phyloP scores from a whole-genome alignment of 2,329 filamentous ascomycete genomes.

The Metarhizium brunneum region DNA sequence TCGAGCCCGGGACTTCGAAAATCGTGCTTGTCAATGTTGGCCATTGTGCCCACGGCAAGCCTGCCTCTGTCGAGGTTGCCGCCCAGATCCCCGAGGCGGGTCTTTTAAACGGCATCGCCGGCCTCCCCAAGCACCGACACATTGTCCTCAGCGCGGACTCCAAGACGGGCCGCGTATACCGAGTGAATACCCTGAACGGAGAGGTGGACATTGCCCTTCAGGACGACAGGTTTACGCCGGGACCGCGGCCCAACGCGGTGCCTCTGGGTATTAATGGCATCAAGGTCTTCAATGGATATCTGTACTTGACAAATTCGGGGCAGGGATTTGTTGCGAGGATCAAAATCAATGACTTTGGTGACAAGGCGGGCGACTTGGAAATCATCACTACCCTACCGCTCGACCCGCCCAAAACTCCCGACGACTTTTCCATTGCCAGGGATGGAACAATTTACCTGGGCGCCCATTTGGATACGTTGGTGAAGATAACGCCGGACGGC shows the following conservation, averaged over 20 bases:
- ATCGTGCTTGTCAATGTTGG: slow-evolving; percentile 8
- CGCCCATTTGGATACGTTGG: slow-evolving; percentile 1
- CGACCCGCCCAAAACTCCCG: slow-evolving; percentile 3
- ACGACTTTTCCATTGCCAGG: slow-evolving; percentile 10
- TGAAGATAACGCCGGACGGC: neutral
- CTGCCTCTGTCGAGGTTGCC: slow-evolving; percentile 1
- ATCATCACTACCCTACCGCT: neutral
- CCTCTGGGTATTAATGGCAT: slow-evolving; percentile 14
- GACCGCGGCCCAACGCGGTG: neutral
- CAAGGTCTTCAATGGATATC: slow-evolving; percentile 7
- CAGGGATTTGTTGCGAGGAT: slow-evolving; percentile 7
- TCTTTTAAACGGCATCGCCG: slow-evolving; percentile 14
- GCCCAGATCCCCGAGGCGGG: slow-evolving; percentile 6
- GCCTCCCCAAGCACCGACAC: slow-evolving; percentile 7
- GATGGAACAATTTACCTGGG: slow-evolving; percentile 9
- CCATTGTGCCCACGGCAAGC: neutral
- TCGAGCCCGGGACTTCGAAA: slow-evolving; percentile 5
- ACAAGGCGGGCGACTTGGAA: slow-evolving; percentile 5
- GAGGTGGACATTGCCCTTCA: slow-evolving; percentile 6
- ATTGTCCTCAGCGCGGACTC: slow-evolving; percentile 13
- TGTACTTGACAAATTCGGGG: slow-evolving; percentile 14
- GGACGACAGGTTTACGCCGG: slow-evolving; percentile 6
- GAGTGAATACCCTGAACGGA: slow-evolving; percentile 9
- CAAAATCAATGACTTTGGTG: slow-evolving; percentile 4
- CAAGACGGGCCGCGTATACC: slow-evolving; percentile 8